These are phyloP conservation scores for Adansonia rubrostipa DNA, from an alignment of 441 rosid genomes.

Conservation along the genomic window DNA sequence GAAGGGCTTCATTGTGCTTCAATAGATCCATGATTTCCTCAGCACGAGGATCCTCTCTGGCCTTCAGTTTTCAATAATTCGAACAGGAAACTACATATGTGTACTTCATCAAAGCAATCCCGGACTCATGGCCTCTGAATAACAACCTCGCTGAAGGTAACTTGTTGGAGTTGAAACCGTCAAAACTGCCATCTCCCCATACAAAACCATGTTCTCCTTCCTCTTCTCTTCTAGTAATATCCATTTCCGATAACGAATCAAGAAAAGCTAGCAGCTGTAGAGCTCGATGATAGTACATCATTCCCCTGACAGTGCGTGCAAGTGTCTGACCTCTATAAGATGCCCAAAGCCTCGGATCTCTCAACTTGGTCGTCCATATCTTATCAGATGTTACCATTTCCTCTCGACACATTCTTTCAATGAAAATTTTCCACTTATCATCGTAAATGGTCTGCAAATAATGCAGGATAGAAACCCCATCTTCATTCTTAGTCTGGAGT, in stretches of 20 bases:
- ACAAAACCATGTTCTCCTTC: conserved; percentile 16
- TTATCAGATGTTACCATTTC: conserved; percentile 61
- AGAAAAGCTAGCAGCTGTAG: conserved; percentile 70
- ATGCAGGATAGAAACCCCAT: conserved; percentile 81
- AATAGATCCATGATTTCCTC: conserved; percentile 57
- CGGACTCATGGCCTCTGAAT: conserved; percentile 61
- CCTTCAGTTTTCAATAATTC: conserved; percentile 61
- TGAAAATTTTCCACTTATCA: conserved; percentile 85
- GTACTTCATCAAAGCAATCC: conserved; percentile 64
- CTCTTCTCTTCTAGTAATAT: background rate
- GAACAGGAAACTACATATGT: conserved; percentile 72
- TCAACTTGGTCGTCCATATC: conserved; percentile 61
- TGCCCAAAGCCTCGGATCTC: conserved; percentile 74
- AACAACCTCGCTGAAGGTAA: conserved; percentile 46
- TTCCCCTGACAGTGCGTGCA: conserved; percentile 71
- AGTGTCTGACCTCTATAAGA: conserved; percentile 83
- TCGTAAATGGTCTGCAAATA: conserved; percentile 81
- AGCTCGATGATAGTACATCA: conserved; percentile 76
- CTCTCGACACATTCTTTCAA: conserved; percentile 78
- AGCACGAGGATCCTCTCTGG: conserved; percentile 28
- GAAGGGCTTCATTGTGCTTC: conserved; percentile 65
- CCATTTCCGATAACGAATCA: conserved; percentile 69
- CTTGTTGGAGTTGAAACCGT: conserved; percentile 42
- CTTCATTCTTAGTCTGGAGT: conserved; percentile 75
- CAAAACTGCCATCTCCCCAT: conserved; percentile 48